Percentiles rank a stretch among this genome's conserved stretches.
These are phyloP conservation scores for Yamadazyma kitorensis DNA, from an alignment of 805 yeast species.

Conservation along the genomic window DNA sequence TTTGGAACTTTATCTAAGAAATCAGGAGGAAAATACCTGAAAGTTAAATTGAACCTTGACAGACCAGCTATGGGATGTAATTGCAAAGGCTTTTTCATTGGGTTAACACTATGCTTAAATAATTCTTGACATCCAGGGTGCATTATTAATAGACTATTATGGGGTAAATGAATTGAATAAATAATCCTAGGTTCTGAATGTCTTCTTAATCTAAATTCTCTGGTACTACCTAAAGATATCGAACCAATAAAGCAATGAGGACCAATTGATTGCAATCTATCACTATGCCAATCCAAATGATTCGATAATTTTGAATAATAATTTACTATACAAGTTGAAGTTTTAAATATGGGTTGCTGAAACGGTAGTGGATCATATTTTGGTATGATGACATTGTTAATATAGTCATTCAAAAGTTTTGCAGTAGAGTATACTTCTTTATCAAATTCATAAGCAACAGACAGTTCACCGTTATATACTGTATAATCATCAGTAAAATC, in stretches of 20 bases:
- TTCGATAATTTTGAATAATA: slow-evolving; percentile 48
- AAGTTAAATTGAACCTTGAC: slow-evolving; percentile 62
- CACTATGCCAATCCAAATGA: slow-evolving; percentile 74
- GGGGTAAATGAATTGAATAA: slow-evolving; percentile 60
- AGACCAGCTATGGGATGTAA: slow-evolving; percentile 42
- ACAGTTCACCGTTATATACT: slow-evolving; percentile 44
- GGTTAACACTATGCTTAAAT: slow-evolving; percentile 60
- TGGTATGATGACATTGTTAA: slow-evolving; percentile 31
- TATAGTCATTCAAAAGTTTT: slow-evolving; percentile 37
- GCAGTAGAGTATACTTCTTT: slow-evolving; percentile 38
- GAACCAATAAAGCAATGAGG: slow-evolving; percentile 70
- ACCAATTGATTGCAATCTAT: slow-evolving; percentile 67
- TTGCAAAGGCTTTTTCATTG: slow-evolving; percentile 45
- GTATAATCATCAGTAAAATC: slow-evolving; percentile 12
- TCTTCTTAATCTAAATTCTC: slow-evolving; percentile 61
- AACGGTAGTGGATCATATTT: slow-evolving; percentile 31
- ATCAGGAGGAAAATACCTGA: slow-evolving; percentile 48
- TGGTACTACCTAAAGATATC: slow-evolving; percentile 62
- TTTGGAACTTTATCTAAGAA: slow-evolving; percentile 36
- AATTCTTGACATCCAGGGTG: slow-evolving; percentile 78
- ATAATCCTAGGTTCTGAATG: slow-evolving; percentile 35
- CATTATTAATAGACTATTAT: slow-evolving; percentile 70
- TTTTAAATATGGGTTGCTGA: slow-evolving; percentile 48
- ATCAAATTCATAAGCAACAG: slow-evolving; percentile 30
- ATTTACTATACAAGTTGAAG: slow-evolving; percentile 56